Conservation (phyloP, 2,329 filamentous ascomycete genomes). For the Teratosphaeria gauchensis region DNA sequence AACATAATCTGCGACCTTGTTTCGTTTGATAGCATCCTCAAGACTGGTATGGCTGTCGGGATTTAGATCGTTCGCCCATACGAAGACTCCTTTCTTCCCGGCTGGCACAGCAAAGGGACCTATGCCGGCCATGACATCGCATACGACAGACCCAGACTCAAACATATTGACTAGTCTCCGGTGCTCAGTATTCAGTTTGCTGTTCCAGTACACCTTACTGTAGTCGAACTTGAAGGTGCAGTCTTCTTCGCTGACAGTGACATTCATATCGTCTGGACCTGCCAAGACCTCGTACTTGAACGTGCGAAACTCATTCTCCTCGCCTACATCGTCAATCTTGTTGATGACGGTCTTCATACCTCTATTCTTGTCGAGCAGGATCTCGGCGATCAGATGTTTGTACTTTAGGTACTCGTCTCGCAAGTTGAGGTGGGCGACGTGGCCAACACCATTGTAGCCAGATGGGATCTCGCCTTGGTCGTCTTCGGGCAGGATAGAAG, state of each 20-base stretch:
- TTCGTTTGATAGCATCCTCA: constrained; percentile 57
- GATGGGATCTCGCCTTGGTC: constrained; percentile 71
- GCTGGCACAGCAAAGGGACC: constrained; percentile 91
- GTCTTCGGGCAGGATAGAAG: constrained; percentile 69
- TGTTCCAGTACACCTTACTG: constrained; percentile 97
- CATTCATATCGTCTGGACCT: constrained; percentile 72
- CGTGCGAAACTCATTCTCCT: constrained; percentile 76
- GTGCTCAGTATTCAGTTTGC: constrained; percentile 81
- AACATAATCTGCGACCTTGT: constrained; percentile 70
- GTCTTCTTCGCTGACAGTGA: constrained; percentile 69
- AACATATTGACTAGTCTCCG: constrained; percentile 68
- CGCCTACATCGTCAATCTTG: constrained; percentile 82
- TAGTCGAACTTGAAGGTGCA: constrained; percentile 93
- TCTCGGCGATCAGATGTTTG: constrained; percentile 73
- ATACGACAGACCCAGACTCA: constrained; percentile 75
- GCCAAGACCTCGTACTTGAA: constrained; percentile 86
- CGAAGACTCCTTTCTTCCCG: constrained; percentile 80
- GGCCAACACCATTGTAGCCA: constrained; percentile 81
- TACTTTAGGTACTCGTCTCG: constrained; percentile 74
- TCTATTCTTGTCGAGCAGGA: constrained; percentile 83
- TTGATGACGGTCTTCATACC: constrained; percentile 83
- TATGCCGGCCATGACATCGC: constrained; percentile 95
- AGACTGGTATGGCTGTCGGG: constrained; percentile 74
- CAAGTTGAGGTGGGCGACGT: constrained; percentile 89
- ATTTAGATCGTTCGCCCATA: constrained; percentile 96